A percentile compares a stretch with the other conserved stretches of the same genome.
These are phyloP conservation scores for Cnidoscolus chayamansa DNA, from an alignment of 441 rosid genomes.

Conservation along the genomic window DNA sequence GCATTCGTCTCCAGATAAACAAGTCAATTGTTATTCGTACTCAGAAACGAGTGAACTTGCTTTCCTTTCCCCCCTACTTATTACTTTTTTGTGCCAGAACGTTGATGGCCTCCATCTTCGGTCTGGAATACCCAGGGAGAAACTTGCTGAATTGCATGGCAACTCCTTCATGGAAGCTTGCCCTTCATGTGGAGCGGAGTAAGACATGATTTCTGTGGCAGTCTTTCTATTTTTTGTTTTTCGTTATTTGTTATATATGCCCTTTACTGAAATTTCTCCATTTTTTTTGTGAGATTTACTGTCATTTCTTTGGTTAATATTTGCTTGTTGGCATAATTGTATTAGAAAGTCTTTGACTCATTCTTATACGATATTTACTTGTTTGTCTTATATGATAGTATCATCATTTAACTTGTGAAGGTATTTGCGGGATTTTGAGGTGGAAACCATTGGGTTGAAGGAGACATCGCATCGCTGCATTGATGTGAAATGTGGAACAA, in stretches of 20 bases:
- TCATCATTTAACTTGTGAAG: constrained; percentile 36
- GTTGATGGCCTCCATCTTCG: constrained; percentile 96
- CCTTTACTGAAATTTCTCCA: not conserved
- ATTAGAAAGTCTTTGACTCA: not conserved
- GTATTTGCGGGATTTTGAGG: constrained; percentile 90
- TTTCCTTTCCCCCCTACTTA: constrained; percentile 3
- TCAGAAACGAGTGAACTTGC: constrained; percentile 10
- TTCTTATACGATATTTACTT: too few species aligned
- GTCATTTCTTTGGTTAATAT: not conserved
- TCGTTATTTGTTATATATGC: not conserved
- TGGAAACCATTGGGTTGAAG: constrained; percentile 92
- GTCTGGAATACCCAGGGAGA: constrained; percentile 95
- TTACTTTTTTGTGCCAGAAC: constrained; percentile 47
- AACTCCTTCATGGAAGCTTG: constrained; percentile 91
- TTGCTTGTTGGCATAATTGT: not conserved
- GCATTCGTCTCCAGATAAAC: not conserved
- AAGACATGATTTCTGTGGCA: constrained; percentile 32
- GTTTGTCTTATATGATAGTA: constrained; percentile 7
- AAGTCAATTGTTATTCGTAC: constrained; percentile 6
- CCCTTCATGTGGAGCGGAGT: constrained; percentile 79
- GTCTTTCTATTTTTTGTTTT: constrained; percentile 1
- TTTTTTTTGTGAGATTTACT: not conserved
- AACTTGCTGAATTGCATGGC: constrained; percentile 91
- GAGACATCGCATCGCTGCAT: constrained; percentile 84
- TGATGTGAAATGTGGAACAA: constrained; percentile 60